phyloP scores from a whole-genome alignment of 1,284 basidiomycete species.

The Marasmius tenuissimus region DNA sequence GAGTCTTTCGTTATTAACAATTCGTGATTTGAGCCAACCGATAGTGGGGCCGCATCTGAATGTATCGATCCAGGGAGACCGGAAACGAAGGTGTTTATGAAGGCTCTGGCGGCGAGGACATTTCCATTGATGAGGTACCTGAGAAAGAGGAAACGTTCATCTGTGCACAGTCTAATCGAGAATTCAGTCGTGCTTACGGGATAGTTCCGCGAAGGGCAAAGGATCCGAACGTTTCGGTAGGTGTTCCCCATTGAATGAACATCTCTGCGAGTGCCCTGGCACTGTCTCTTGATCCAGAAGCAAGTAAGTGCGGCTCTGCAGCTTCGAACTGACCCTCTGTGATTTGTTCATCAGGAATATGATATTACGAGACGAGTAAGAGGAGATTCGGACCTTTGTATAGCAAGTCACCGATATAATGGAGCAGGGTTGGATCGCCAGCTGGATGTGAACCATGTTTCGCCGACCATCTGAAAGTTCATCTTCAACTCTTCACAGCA shows the following conservation, averaged over 20 bases:
- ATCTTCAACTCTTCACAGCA: constrained; percentile 9
- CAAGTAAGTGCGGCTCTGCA: constrained; percentile 81
- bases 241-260: constrained; percentile 76
- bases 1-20: constrained; percentile 72
- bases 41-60: constrained; percentile 37
- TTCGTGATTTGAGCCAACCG: constrained; percentile 54
- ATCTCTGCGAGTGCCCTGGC: constrained; percentile 84
- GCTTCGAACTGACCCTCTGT: constrained; percentile 72
- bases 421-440: constrained; percentile 84
- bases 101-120: constrained; percentile 82
- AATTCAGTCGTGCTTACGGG: constrained; percentile 54
- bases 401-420: constrained; percentile 85
- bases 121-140: constrained; percentile 88
- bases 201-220: constrained; percentile 84
- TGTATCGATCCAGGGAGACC: constrained; percentile 46
- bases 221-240: constrained; percentile 48
- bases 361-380: background rate
- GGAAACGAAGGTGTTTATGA: constrained; percentile 76
- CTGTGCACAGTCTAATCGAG: background rate
- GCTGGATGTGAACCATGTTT: constrained; percentile 75
- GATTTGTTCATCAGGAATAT: constrained; percentile 1
- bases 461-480: constrained; percentile 70
- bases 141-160: constrained; percentile 1
- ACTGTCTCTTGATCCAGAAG: constrained; percentile 84
- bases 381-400: constrained; percentile 68